Percentiles rank a stretch among this genome's conserved stretches.
Evolutionary conservation across 2,329 filamentous ascomycete species (phyloP).

Genomic region (Diaporthe sp.): DNA sequence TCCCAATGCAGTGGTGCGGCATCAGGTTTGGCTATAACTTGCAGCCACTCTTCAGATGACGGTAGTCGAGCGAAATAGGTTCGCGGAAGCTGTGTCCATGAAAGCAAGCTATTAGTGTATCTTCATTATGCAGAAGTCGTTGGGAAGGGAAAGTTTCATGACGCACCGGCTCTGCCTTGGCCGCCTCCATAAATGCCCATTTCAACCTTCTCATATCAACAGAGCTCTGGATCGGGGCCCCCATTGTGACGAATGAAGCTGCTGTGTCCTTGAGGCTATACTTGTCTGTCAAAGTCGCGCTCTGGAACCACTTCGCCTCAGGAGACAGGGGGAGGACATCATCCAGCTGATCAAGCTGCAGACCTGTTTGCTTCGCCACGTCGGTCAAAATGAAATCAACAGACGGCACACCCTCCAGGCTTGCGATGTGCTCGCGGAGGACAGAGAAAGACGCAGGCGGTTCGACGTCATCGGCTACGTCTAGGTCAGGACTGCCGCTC

Average conservation of each 20-base stretch:
- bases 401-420: background rate
- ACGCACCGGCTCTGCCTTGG: slow-evolving; percentile 29
- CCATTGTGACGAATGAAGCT: slow-evolving; percentile 8
- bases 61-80: background rate
- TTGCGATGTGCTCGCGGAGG: background rate
- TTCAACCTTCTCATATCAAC: slow-evolving; percentile 20
- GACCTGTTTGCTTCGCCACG: slow-evolving; percentile 1
- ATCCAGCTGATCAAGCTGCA: slow-evolving; percentile 13
- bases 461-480: background rate
- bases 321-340: slow-evolving; percentile 11
- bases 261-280: background rate
- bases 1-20: slow-evolving; percentile 4
- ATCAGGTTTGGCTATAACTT: slow-evolving; percentile 16
- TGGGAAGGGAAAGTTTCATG: fast-evolving
- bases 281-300: background rate
- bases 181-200: slow-evolving; percentile 18
- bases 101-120: background rate
- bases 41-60: slow-evolving; percentile 5
- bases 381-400: background rate
- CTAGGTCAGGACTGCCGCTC: background rate
- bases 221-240: background rate
- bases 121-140: background rate
- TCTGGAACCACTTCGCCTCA: slow-evolving; percentile 6
- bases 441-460: slow-evolving; percentile 24
- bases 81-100: background rate